Percentiles rank a stretch among this genome's conserved stretches.
phyloP scores from a whole-genome alignment of 305 asterid genomes.

The Solanum hybrid region DNA sequence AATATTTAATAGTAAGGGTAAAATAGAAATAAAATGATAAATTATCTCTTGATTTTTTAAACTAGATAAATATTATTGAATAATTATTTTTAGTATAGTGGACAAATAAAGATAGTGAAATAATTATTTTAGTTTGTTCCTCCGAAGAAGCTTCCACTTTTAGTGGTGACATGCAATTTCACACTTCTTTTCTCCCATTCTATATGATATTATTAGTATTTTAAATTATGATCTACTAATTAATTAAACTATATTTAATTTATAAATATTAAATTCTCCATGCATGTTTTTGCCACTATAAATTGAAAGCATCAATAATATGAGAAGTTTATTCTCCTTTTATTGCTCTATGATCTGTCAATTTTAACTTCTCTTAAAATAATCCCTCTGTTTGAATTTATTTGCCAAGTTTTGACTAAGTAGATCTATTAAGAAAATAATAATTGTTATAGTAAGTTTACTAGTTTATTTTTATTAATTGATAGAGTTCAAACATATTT shows the following conservation, averaged over 20 bases:
- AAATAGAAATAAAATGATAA: background rate
- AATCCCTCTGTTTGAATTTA: too few species aligned
- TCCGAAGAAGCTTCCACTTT: background rate
- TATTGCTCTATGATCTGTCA: background rate
- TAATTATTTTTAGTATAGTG: too few species aligned
- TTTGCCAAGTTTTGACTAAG: too few species aligned
- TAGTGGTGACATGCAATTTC: background rate
- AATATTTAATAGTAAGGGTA: background rate
- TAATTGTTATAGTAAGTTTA: background rate
- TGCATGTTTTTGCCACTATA: background rate
- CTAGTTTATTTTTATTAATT: too few species aligned
- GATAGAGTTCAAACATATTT: too few species aligned
- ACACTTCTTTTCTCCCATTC: background rate
- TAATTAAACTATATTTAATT: background rate
- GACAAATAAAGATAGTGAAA: too few species aligned
- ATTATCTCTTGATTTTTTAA: too few species aligned
- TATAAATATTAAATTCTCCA: background rate
- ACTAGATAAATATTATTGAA: too few species aligned
- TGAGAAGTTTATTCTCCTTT: background rate
- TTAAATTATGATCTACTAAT: background rate
- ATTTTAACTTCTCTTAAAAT: background rate
- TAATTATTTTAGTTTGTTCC: background rate
- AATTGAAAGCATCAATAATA: background rate
- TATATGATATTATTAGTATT: background rate
- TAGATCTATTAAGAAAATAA: too few species aligned